phyloP scores from a whole-genome alignment of 2,329 filamentous ascomycete genomes.

The Sphaerulina vaccinii region DNA sequence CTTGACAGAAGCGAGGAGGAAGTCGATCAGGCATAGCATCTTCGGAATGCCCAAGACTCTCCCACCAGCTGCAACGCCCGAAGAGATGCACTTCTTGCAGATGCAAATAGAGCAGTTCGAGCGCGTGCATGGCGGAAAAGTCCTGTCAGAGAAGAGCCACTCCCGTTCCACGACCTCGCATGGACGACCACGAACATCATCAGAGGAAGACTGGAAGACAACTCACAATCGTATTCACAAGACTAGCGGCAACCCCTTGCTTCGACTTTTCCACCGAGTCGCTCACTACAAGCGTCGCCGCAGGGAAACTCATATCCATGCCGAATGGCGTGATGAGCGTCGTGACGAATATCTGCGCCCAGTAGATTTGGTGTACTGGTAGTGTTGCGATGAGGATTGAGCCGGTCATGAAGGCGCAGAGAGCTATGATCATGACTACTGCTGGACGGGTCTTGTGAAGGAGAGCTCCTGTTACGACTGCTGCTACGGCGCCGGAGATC shows the following conservation, averaged over 20 bases:
- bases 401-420: slow-evolving; percentile 45
- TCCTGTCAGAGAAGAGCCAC: background rate
- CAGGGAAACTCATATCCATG: slow-evolving; percentile 67
- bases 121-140: slow-evolving; percentile 5
- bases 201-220: slow-evolving; percentile 12
- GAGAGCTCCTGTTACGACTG: slow-evolving; percentile 40
- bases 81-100: background rate
- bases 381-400: slow-evolving; percentile 45
- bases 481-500: slow-evolving; percentile 47
- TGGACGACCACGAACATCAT: background rate
- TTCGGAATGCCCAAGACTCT: background rate
- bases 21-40: background rate
- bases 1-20: background rate
- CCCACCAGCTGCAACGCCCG: background rate
- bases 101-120: slow-evolving; percentile 10
- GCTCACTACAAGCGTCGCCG: slow-evolving; percentile 60
- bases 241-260: slow-evolving; percentile 54
- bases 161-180: background rate
- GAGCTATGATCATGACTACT: slow-evolving; percentile 41
- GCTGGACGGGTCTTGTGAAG: slow-evolving; percentile 30
- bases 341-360: slow-evolving; percentile 61
- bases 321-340: slow-evolving; percentile 51
- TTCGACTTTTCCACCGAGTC: slow-evolving; percentile 50
- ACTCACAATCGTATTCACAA: slow-evolving; percentile 55
- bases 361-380: slow-evolving; percentile 60